Conservation (phyloP, 306 rosid species). For the Canavalia ensiformis region DNA sequence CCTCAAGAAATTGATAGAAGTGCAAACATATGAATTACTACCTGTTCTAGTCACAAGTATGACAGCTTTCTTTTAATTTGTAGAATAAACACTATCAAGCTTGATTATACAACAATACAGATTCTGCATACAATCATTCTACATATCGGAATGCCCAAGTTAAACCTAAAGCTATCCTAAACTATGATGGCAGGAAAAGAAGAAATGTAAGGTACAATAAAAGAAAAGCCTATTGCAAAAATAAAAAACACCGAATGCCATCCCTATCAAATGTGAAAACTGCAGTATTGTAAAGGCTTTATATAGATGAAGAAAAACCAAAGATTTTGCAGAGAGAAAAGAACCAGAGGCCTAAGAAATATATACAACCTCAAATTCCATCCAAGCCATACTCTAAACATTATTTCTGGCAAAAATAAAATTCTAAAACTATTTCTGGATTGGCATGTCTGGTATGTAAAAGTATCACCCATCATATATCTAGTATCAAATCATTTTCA, state of each 20-base stretch:
- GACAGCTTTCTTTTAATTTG: not conserved
- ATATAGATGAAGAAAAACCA: not conserved
- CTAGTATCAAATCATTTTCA: conserved; percentile 2
- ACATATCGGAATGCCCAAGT: conserved; percentile 12
- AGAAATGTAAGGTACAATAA: too few relatives aligned
- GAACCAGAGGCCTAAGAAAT: not conserved
- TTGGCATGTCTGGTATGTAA: conserved; percentile 21
- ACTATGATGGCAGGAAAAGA: conserved; percentile 13
- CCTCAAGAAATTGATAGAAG: not conserved
- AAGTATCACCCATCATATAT: not conserved
- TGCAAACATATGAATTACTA: not conserved
- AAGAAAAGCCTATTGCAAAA: too few relatives aligned
- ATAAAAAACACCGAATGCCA: not conserved
- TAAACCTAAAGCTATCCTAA: not conserved
- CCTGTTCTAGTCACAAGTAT: not conserved
- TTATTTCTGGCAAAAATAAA: not conserved
- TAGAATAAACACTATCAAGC: conserved; percentile 1
- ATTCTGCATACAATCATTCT: conserved; percentile 31
- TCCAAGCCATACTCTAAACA: conserved; percentile 18
- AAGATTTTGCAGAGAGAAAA: not conserved
- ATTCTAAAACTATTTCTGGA: not conserved
- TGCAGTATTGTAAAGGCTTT: not conserved
- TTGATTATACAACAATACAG: conserved; percentile 24
- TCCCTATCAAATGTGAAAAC: conserved; percentile 5
- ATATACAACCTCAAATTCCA: not conserved